These are phyloP conservation scores for Escovopsis weberi DNA, from an alignment of 2,329 filamentous ascomycete species.

Conservation along the genomic window DNA sequence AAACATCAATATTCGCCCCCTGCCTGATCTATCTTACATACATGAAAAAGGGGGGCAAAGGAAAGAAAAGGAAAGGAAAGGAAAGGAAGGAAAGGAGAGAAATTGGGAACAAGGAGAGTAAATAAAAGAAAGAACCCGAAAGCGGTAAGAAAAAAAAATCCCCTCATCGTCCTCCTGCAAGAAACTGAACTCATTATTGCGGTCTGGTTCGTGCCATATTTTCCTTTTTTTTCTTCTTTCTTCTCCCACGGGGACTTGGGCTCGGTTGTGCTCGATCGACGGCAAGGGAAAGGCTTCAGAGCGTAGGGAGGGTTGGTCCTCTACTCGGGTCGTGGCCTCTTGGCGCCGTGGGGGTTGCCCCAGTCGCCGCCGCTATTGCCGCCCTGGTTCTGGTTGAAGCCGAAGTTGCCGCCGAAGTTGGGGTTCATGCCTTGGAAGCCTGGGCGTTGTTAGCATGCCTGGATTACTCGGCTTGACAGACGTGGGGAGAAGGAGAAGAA, in stretches of 20 bases:
- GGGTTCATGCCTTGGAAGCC: slow-evolving; percentile 56
- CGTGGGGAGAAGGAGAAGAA: not conserved
- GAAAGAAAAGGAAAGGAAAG: too few species aligned
- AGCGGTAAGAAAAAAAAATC: not conserved
- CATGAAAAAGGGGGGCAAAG: too few species aligned
- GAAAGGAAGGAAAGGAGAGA: not conserved
- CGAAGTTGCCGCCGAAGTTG: slow-evolving; percentile 58
- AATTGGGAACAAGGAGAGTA: too few species aligned
- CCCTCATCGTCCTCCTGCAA: not conserved
- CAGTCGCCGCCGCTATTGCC: slow-evolving; percentile 39
- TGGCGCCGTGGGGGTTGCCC: slow-evolving; percentile 71
- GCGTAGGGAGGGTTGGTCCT: not conserved
- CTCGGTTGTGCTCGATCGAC: too few species aligned
- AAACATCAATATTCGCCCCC: slow-evolving; percentile 1
- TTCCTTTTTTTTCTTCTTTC: too few species aligned
- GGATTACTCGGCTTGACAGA: not conserved
- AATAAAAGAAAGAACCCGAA: not conserved
- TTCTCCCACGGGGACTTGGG: too few species aligned
- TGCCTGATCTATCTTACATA: slow-evolving; percentile 6
- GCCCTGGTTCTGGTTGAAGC: slow-evolving; percentile 41
- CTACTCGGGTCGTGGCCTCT: slow-evolving; percentile 61
- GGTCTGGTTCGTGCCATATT: too few species aligned
- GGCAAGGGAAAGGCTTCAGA: not conserved
- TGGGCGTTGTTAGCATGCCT: slow-evolving; percentile 14
- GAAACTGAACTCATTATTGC: too few species aligned